A percentile compares a stretch with the other conserved stretches of the same genome.
Conservation (phyloP, 2,329 filamentous ascomycete genomes). For the Fusarium hostae region DNA sequence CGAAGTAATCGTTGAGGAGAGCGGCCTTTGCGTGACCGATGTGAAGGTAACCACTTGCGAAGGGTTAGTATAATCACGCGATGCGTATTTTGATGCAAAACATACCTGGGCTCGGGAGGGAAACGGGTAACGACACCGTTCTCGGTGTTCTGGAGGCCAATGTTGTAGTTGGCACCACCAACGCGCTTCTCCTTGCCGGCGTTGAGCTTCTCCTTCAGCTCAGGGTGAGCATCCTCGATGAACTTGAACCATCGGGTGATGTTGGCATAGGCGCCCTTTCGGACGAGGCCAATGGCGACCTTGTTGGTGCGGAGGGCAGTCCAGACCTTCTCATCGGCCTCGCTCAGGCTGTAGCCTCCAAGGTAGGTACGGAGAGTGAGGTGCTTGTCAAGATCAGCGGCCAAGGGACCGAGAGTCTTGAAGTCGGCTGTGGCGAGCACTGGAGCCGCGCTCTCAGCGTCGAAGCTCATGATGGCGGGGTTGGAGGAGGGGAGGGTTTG, state of each 20-base stretch:
- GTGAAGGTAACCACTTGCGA: conserved; percentile 80
- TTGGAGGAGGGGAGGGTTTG: background rate
- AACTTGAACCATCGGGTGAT: conserved; percentile 88
- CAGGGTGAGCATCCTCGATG: conserved; percentile 83
- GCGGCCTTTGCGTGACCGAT: conserved; percentile 97
- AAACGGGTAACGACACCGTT: conserved; percentile 93
- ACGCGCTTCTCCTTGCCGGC: conserved; percentile 73
- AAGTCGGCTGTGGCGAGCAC: conserved; percentile 64
- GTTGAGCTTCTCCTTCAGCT: conserved; percentile 73
- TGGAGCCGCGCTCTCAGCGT: conserved; percentile 41
- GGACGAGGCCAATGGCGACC: conserved; percentile 82
- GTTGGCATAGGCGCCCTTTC: conserved; percentile 80
- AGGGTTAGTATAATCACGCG: conserved; percentile 28
- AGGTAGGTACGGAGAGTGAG: conserved; percentile 88
- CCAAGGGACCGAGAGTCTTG: conserved; percentile 80
- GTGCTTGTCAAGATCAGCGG: conserved; percentile 85
- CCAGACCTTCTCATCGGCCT: conserved; percentile 86
- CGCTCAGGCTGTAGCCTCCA: conserved; percentile 80
- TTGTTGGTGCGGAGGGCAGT: conserved; percentile 84
- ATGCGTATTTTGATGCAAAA: conserved; percentile 27
- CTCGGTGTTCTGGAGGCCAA: conserved; percentile 84
- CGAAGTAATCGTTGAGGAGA: conserved; percentile 95
- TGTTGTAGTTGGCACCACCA: conserved; percentile 88
- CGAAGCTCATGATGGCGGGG: conserved; percentile 43
- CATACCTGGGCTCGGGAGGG: conserved; percentile 89